A percentile compares a stretch with the other conserved stretches of the same genome.
Conservation (phyloP, 2,329 filamentous ascomycete genomes). For the Calonectria honghensis region DNA sequence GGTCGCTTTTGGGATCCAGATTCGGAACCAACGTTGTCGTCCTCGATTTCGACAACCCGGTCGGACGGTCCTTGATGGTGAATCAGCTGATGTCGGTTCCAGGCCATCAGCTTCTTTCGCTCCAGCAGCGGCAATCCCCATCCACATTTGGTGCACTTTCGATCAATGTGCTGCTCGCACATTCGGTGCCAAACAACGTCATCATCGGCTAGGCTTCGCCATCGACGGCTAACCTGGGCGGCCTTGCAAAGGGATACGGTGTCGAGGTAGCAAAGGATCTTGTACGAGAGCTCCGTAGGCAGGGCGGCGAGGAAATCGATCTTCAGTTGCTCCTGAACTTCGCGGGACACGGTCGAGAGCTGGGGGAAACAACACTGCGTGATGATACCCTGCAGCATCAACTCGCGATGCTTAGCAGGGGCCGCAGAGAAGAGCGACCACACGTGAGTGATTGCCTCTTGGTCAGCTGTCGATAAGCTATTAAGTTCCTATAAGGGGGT, state of each 20-base stretch:
- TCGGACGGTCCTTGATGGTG: constrained; percentile 59
- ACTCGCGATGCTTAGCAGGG: constrained; percentile 92
- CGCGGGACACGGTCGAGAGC: constrained; percentile 91
- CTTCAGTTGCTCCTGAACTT: constrained; percentile 94
- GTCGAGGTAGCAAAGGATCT: constrained; percentile 94
- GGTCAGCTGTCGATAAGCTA: constrained; percentile 86
- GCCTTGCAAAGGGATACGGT: constrained; percentile 96
- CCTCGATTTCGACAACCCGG: constrained; percentile 53
- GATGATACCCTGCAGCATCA: constrained; percentile 97
- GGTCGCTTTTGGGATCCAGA: constrained; percentile 60
- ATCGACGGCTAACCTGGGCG: constrained; percentile 92
- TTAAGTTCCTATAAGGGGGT: constrained; percentile 80
- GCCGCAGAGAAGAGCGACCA: constrained; percentile 99
- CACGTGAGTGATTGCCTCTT: constrained; percentile 96
- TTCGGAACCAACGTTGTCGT: constrained; percentile 48
- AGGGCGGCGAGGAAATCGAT: constrained; percentile 96
- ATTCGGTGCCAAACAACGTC: constrained; percentile 98
- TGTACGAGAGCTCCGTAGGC: constrained; percentile 92
- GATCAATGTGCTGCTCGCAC: constrained; percentile 97
- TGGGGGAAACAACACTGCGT: constrained; percentile 98
- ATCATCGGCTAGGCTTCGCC: constrained; percentile 94
- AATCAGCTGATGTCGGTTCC: constrained; percentile 88
- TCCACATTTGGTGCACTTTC: constrained; percentile 95
- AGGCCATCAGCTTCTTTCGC: constrained; percentile 88
- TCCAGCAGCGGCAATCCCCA: constrained; percentile 95